These are phyloP conservation scores for Cyclostephanos invisitatus DNA, from an alignment of 108 stramenopile species.

Conservation along the genomic window DNA sequence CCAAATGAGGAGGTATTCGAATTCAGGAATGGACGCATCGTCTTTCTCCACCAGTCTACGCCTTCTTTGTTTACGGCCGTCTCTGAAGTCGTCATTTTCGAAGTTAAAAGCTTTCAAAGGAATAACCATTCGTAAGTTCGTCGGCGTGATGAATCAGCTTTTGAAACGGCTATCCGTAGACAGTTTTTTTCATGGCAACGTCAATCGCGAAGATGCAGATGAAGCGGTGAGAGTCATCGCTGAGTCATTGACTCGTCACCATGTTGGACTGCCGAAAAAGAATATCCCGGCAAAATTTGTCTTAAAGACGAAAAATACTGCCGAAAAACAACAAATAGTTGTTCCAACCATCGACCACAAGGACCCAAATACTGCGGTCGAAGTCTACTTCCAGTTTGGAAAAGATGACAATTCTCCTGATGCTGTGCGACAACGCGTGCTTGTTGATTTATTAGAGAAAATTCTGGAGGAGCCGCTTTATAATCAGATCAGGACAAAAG, in stretches of 20 bases:
- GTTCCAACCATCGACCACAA: constrained; percentile 65
- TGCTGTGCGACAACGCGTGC: constrained; percentile 53
- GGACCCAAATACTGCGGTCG: constrained; percentile 79
- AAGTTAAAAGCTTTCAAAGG: constrained; percentile 65
- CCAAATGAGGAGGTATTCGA: constrained; percentile 58
- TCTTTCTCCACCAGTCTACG: constrained; percentile 56
- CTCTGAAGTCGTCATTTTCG: constrained; percentile 55
- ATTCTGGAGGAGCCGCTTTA: constrained; percentile 84
- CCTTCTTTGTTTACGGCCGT: constrained; percentile 62
- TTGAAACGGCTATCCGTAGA: constrained; percentile 61
- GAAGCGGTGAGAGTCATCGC: constrained; percentile 49
- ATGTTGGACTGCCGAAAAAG: constrained; percentile 59
- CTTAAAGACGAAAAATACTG: constrained; percentile 24
- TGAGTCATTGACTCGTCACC: constrained; percentile 30
- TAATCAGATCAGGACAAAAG: constrained; percentile 73
- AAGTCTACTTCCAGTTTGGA: constrained; percentile 82
- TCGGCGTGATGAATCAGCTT: constrained; percentile 46
- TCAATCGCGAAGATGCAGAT: constrained; percentile 52
- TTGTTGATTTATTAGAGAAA: constrained; percentile 70
- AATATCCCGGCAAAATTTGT: constrained; percentile 64
- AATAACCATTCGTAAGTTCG: constrained; percentile 52
- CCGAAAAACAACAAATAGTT: constrained; percentile 23
- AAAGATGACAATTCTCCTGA: constrained; percentile 55
- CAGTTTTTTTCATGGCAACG: constrained; percentile 76
- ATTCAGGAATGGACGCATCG: constrained; percentile 71